These are phyloP conservation scores for Fraxinus velutina DNA, from an alignment of 305 asterid genomes.

Conservation along the genomic window DNA sequence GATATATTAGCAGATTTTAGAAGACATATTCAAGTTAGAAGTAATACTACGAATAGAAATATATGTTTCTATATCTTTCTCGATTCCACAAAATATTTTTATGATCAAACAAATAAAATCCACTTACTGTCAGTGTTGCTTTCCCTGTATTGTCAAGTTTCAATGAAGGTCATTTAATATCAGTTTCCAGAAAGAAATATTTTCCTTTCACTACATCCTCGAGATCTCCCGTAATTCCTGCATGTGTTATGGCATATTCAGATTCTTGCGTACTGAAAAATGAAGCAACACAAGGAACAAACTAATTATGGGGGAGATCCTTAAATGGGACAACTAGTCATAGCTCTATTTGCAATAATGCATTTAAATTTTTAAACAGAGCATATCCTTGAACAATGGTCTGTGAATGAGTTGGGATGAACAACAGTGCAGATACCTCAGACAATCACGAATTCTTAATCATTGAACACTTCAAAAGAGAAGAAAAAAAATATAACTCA, in stretches of 20 bases:
- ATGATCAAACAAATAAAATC: conserved; percentile 6
- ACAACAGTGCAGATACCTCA: background rate
- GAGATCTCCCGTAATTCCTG: conserved; percentile 78
- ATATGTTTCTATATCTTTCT: background rate
- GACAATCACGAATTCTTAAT: background rate
- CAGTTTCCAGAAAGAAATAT: conserved; percentile 77
- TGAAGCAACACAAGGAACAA: conserved; percentile 9
- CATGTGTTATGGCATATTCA: conserved; percentile 17
- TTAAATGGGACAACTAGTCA: background rate
- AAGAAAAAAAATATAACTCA: background rate
- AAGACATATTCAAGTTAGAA: background rate
- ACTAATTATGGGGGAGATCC: background rate
- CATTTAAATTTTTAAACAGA: background rate
- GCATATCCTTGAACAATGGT: background rate
- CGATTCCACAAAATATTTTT: background rate
- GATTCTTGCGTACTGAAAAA: background rate
- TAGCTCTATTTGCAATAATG: background rate
- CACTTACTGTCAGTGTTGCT: conserved; percentile 80
- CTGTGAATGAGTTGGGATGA: background rate
- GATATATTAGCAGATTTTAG: background rate
- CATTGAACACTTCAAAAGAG: background rate
- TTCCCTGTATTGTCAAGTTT: conserved; percentile 89
- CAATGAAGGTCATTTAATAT: conserved; percentile 77
- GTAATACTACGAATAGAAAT: background rate
- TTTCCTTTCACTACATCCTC: conserved; percentile 66